Evolutionary conservation across 371 early-diverging fungal species (phyloP).

Genomic region (Mucor lusitanicus): DNA sequence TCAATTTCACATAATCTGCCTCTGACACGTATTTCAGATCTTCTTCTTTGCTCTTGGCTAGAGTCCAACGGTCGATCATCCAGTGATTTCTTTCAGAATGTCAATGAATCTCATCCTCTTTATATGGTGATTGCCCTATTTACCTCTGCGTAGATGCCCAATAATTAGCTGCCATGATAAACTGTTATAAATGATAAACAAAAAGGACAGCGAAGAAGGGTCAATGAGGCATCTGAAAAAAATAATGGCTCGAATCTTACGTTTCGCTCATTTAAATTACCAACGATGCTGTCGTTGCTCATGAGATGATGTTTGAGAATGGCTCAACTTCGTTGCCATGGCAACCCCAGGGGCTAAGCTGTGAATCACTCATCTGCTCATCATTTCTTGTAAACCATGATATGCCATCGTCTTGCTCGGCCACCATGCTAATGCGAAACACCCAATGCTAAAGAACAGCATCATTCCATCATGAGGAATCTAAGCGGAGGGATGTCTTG

Average conservation of each 20-base stretch:
- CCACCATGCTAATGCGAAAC: not conserved
- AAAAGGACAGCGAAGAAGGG: not conserved
- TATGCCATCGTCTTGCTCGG: not conserved
- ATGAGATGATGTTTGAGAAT: not conserved
- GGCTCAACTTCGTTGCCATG: not conserved
- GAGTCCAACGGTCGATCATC: conserved; percentile 60
- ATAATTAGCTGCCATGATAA: conserved; percentile 74
- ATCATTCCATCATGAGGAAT: not conserved
- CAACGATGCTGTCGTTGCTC: not conserved
- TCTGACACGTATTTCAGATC: conserved; percentile 63
- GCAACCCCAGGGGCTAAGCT: not conserved
- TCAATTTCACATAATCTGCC: conserved; percentile 61
- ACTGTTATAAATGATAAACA: not conserved
- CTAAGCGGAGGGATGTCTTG: not conserved
- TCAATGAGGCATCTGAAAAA: not conserved
- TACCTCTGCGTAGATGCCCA: conserved; percentile 78
- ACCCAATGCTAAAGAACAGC: not conserved
- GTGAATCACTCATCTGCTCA: not conserved
- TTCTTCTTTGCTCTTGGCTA: conserved; percentile 55
- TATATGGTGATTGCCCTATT: not conserved
- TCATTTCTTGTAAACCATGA: not conserved
- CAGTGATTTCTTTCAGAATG: conserved; percentile 58
- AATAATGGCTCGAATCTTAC: not conserved
- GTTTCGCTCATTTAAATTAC: not conserved
- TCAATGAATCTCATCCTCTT: not conserved